These are phyloP conservation scores for Maudiozyma turicensis DNA, from an alignment of 805 yeast genomes.

Conservation along the genomic window DNA sequence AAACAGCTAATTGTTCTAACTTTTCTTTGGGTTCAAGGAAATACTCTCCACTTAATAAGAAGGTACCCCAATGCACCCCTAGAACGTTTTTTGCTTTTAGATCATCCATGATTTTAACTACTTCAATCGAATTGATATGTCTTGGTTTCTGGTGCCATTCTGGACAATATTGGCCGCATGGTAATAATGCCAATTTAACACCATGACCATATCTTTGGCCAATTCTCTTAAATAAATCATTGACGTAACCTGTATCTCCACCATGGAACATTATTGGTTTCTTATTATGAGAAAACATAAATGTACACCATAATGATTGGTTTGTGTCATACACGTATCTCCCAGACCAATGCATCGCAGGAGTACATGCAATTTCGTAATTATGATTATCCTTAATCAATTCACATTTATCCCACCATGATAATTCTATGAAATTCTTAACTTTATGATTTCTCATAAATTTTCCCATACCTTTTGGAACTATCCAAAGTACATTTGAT, in stretches of 20 bases:
- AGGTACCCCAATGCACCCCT: conserved; percentile 97
- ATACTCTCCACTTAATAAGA: conserved; percentile 78
- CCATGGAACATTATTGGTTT: conserved; percentile 78
- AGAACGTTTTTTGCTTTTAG: conserved; percentile 52
- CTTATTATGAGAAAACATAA: conserved; percentile 54
- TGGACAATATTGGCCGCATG: conserved; percentile 94
- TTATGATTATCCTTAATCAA: conserved; percentile 34
- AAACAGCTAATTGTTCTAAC: conserved; percentile 42
- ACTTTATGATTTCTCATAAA: conserved; percentile 52
- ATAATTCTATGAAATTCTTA: conserved; percentile 59
- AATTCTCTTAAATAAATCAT: conserved; percentile 60
- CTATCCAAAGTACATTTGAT: conserved; percentile 60
- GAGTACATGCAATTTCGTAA: conserved; percentile 79
- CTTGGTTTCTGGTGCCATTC: conserved; percentile 89
- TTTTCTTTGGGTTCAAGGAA: conserved; percentile 70
- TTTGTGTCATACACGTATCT: conserved; percentile 73
- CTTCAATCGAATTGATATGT: conserved; percentile 77
- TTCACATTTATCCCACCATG: conserved; percentile 80
- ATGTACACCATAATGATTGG: conserved; percentile 82
- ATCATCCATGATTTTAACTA: conserved; percentile 55
- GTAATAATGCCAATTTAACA: conserved; percentile 59
- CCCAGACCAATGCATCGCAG: conserved; percentile 98
- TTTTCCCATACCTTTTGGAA: conserved; percentile 67
- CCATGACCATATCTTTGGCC: conserved; percentile 51
- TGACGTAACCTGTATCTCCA: conserved; percentile 89